Conservation (phyloP, 2,329 filamentous ascomycete genomes). For the Tolypocladium capitatum region DNA sequence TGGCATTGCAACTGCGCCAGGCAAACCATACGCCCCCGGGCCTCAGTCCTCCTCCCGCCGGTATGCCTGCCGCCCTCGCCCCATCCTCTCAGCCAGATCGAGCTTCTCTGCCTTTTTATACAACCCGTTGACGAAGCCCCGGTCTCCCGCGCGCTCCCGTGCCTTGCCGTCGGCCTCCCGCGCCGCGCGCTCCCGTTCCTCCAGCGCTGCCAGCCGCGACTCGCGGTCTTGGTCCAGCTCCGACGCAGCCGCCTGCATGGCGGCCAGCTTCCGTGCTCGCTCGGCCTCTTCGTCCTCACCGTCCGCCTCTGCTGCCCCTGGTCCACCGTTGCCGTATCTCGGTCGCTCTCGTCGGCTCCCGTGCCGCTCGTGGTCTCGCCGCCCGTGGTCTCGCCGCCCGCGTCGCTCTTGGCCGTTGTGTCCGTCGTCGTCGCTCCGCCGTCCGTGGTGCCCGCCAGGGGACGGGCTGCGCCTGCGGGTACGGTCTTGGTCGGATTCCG, state of each 20-base stretch:
- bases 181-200: constrained; percentile 49
- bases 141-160: constrained; percentile 49
- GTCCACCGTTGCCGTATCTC: constrained; percentile 3
- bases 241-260: constrained; percentile 59
- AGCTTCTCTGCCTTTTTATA: constrained; percentile 44
- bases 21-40: neutral
- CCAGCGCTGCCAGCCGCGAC: constrained; percentile 52
- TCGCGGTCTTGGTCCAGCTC: constrained; percentile 60
- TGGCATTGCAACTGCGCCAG: neutral
- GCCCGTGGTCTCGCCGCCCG: neutral
- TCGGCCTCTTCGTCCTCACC: constrained; percentile 35
- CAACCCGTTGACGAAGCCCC: constrained; percentile 50
- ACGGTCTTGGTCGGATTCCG: constrained; percentile 4
- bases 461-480: constrained; percentile 2
- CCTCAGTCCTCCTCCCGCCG: constrained; percentile 30
- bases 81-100: constrained; percentile 38
- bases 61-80: constrained; percentile 30
- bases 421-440: neutral
- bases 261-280: constrained; percentile 52
- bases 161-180: constrained; percentile 54
- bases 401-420: neutral
- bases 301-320: constrained; percentile 6
- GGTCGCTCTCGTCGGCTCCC: neutral
- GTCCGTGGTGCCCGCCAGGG: neutral
- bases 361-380: neutral